Conservation (phyloP, 2,329 filamentous ascomycete genomes). For the Juglanconis juglandina region DNA sequence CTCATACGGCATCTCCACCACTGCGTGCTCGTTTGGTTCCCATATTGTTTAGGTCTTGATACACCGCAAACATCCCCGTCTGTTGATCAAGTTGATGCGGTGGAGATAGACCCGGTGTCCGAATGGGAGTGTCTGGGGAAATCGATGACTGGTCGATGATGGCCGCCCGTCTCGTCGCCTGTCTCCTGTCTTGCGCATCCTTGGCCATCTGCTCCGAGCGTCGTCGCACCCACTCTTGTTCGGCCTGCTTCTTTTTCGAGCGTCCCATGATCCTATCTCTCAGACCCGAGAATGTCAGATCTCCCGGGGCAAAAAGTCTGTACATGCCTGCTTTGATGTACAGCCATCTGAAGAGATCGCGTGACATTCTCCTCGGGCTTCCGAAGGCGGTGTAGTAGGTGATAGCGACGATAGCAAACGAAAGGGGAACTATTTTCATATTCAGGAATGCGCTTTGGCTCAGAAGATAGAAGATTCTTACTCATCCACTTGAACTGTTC, state of each 20-base stretch:
- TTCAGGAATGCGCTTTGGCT: not conserved
- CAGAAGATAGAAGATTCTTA: not conserved
- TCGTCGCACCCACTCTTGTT: conserved; percentile 14
- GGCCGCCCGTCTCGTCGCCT: conserved; percentile 5
- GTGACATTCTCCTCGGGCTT: conserved; percentile 9
- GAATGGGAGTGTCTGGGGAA: conserved; percentile 5
- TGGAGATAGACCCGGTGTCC: not conserved
- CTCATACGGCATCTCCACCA: not conserved
- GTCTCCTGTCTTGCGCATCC: conserved; percentile 14
- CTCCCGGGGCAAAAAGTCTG: conserved; percentile 10
- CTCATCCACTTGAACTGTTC: conserved; percentile 19
- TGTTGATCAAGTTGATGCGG: not conserved
- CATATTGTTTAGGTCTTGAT: conserved; percentile 9
- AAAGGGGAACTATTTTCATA: conserved; percentile 3
- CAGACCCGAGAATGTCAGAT: not conserved
- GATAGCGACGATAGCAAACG: conserved; percentile 14
- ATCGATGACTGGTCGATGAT: not conserved
- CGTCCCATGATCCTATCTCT: conserved; percentile 1
- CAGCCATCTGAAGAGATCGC: conserved; percentile 14
- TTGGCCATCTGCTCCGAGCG: conserved; percentile 16
- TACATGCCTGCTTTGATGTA: conserved; percentile 19
- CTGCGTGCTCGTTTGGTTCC: not conserved
- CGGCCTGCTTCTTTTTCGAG: conserved; percentile 4
- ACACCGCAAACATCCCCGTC: conserved; percentile 16
- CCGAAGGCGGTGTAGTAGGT: conserved; percentile 18